Conservation (phyloP, 164 flowering plant genomes). For the Protea cynaroides region DNA sequence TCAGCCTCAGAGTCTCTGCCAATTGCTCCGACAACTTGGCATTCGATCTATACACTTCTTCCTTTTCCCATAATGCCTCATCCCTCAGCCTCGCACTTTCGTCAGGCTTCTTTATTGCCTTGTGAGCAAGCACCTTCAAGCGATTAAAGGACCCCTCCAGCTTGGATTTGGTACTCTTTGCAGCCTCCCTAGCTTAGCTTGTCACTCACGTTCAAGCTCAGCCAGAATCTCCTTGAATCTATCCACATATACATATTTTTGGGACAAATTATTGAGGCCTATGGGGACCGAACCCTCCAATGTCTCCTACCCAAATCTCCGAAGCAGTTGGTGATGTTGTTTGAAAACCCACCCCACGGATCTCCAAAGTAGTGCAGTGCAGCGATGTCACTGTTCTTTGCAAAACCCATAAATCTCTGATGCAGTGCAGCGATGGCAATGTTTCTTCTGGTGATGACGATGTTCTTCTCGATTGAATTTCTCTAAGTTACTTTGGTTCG, state of each 20-base stretch:
- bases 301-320: too few relatives aligned
- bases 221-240: constrained; percentile 43
- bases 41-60: constrained; percentile 35
- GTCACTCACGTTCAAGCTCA: constrained; percentile 80
- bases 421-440: too few relatives aligned
- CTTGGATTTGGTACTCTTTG: constrained; percentile 66
- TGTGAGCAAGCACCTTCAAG: constrained; percentile 55
- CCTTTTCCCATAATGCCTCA: constrained; percentile 61
- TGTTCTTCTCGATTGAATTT: too few relatives aligned
- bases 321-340: too few relatives aligned
- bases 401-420: too few relatives aligned
- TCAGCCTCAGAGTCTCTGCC: constrained; percentile 29
- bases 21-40: constrained; percentile 40
- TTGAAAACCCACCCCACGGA: too few relatives aligned
- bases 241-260: constrained; percentile 46
- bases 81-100: constrained; percentile 53
- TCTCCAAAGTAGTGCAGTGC: too few relatives aligned
- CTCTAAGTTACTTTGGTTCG: too few relatives aligned
- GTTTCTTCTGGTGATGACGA: too few relatives aligned
- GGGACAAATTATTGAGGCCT: constrained; percentile 18
- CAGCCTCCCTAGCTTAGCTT: constrained; percentile 54
- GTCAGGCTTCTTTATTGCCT: constrained; percentile 78
- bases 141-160: constrained; percentile 49
- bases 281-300: constrained; percentile 53
- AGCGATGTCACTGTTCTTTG: too few relatives aligned